Evolutionary conservation across 1,284 basidiomycete species (phyloP), one percentile per base, ranked within the genome.

Genomic region (Melanopsichium pennsylvanicum): DNA sequence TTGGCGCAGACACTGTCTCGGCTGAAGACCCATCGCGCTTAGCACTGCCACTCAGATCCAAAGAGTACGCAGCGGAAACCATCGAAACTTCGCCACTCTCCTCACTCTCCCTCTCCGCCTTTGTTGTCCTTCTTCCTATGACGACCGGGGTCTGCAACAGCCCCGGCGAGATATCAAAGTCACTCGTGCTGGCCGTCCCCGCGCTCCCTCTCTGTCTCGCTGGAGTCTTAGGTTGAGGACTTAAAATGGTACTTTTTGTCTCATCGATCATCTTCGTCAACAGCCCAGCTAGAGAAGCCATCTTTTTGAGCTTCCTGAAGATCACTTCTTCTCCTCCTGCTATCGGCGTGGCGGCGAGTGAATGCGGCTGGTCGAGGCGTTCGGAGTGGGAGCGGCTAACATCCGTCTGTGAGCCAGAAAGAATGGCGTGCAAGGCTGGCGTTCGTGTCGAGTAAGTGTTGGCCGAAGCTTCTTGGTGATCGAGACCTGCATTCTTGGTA

Each of bases 221-320:
- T 11, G 60, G 54, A 3, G 60, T 63, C 37, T 50, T 31, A 16
- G 22, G 16, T 12, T 35, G 1, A 43, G 64, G 26, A 21, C 27
- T 38, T 6, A 61, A 25, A 11, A 68, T 52, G 13, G 52, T 52
- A 16, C 48, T 46, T 26, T 54, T 45, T 15, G 66, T 69, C 47
- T 69, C 66, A 39, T 59, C 59, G 40, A 69, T 63, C 59, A 69
- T 63, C 47, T 49, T 55, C 12, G 50, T 59, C n/a, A 69, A 51
- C 40, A 58, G 26, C 6, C 51, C 51, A 4, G 59, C 66, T 9
- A 69, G 47, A 18, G 41, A 47, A 0, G 55, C 51, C 59, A 69
- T 69, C 22, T 54, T 54, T 35, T 63, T 49, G 32, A 69, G 59
- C 34, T 46, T 54, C n/a, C 33, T 47, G 22, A 54, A 42, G 34